Conservation (phyloP, 1,284 basidiomycete species). For the Fistulinella cinereoalba region DNA sequence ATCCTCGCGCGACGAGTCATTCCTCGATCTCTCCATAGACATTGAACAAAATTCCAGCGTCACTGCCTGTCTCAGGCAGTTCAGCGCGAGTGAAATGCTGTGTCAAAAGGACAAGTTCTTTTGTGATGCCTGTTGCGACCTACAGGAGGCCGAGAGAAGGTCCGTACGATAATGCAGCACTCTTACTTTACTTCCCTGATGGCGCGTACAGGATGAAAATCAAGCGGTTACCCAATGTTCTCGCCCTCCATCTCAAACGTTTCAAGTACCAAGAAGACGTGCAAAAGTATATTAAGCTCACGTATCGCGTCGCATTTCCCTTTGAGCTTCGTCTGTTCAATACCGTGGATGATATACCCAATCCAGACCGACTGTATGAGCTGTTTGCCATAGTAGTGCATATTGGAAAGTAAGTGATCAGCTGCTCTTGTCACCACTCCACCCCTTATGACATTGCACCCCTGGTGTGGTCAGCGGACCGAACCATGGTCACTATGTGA, state of each 20-base stretch:
- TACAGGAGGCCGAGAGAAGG: constrained; percentile 98
- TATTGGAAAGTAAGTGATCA: constrained; percentile 82
- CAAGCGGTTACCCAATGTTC: constrained; percentile 90
- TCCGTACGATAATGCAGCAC: constrained; percentile 28
- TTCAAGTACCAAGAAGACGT: constrained; percentile 96
- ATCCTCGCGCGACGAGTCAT: constrained; percentile 94
- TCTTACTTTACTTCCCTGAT: constrained; percentile 10
- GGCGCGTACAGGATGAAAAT: constrained; percentile 85
- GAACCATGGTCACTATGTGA: constrained; percentile 96
- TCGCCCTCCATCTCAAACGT: constrained; percentile 94
- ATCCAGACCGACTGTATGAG: constrained; percentile 89
- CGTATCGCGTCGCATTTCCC: constrained; percentile 96
- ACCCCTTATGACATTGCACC: constrained; percentile 14
- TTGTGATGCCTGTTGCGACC: constrained; percentile 93
- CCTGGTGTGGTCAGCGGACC: constrained; percentile 64
- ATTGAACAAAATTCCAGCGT: constrained; percentile 97
- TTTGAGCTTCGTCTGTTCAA: constrained; percentile 93
- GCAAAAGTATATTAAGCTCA: constrained; percentile 88
- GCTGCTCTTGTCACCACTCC: constrained; percentile 3
- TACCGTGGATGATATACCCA: constrained; percentile 89
- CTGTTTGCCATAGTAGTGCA: constrained; percentile 97
- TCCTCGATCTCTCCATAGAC: constrained; percentile 96
- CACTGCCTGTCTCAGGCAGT: constrained; percentile 92
- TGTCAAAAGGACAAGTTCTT: constrained; percentile 98
- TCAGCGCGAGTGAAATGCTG: constrained; percentile 97